Conservation (phyloP, 129 eudicot genomes). For the Ambrosia artemisiifolia region DNA sequence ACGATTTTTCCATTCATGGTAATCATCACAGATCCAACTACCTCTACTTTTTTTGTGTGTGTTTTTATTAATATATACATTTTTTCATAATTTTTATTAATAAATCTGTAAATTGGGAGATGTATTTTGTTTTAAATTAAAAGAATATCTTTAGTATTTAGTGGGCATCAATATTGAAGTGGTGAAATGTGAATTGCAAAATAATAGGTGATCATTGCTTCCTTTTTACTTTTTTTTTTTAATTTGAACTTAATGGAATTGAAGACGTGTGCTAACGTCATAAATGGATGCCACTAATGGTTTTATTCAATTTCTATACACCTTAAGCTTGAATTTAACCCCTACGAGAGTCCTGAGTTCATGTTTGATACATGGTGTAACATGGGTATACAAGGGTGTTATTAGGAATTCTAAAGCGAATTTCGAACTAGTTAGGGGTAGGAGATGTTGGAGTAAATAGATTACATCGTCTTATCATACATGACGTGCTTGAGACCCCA, state of each 20-base stretch:
- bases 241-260: not conserved
- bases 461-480: no score
- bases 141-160: not conserved
- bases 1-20: slow-evolving; percentile 4
- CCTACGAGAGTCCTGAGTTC: not conserved
- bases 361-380: no score
- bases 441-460: no score
- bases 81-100: not conserved
- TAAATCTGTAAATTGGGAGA: not conserved
- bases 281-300: not conserved
- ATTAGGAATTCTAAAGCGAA: no score
- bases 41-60: not conserved
- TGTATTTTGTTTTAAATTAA: not conserved
- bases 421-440: no score
- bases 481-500: no score
- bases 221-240: not conserved
- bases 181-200: not conserved
- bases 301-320: not conserved
- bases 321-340: not conserved
- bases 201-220: not conserved
- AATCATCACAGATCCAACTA: slow-evolving; percentile 6
- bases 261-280: not conserved
- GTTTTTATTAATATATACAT: not conserved
- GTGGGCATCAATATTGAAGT: not conserved
- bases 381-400: not conserved